A percentile compares a stretch with the other conserved stretches of the same genome.
phyloP scores from a whole-genome alignment of 768 basidiomycete species.

The Suillus cothurnatus region DNA sequence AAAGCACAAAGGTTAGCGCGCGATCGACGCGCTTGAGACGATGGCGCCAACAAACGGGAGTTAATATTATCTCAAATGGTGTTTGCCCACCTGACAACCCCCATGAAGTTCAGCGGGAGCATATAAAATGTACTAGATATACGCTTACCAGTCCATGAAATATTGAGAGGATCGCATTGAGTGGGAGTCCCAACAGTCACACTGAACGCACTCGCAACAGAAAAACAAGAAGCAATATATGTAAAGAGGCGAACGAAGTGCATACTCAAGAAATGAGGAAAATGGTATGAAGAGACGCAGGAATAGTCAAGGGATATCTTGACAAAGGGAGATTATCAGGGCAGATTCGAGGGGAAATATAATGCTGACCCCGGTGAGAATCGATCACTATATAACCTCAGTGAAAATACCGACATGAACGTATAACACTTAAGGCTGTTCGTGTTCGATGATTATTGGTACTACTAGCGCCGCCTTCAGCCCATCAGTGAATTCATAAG shows the following conservation, averaged over 20 bases:
- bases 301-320: no score
- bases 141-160: neutral
- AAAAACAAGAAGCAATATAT: neutral
- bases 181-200: neutral
- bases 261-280: neutral
- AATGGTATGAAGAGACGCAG: neutral
- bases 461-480: no score
- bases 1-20: neutral
- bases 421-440: no score
- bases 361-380: no score
- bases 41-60: neutral
- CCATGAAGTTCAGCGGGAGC: neutral
- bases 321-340: no score
- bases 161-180: neutral
- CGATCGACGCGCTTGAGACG: neutral
- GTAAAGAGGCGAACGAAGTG: neutral
- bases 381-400: no score
- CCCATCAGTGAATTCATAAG: no score
- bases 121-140: neutral
- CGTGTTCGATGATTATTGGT: no score
- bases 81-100: neutral
- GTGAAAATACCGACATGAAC: no score
- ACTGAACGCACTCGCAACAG: neutral
- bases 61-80: neutral
- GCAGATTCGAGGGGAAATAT: no score